phyloP scores from a whole-genome alignment of 2,329 filamentous ascomycete genomes.

The Fusarium solani-melongenae region DNA sequence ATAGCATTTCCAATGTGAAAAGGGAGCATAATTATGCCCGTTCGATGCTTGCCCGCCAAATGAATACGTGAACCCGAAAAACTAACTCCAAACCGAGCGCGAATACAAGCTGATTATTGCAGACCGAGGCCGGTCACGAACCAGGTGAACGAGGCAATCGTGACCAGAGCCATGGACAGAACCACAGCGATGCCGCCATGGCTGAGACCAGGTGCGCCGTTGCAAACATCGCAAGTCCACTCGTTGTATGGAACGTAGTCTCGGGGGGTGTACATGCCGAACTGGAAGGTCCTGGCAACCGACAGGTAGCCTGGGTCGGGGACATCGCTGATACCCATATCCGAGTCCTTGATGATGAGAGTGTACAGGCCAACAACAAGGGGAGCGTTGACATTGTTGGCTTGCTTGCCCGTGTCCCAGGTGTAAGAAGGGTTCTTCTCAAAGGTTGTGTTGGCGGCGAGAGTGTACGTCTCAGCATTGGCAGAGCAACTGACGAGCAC shows the following conservation, averaged over 20 bases:
- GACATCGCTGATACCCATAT: slow-evolving; percentile 59
- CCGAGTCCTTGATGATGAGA: slow-evolving; percentile 70
- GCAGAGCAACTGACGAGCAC: slow-evolving; percentile 67
- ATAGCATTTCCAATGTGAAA: slow-evolving; percentile 30
- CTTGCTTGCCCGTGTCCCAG: slow-evolving; percentile 68
- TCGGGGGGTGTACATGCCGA: slow-evolving; percentile 67
- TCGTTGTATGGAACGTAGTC: slow-evolving; percentile 62
- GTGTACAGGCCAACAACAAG: slow-evolving; percentile 68
- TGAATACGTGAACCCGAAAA: slow-evolving; percentile 15
- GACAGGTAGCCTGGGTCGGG: slow-evolving; percentile 67
- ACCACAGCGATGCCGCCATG: slow-evolving; percentile 61
- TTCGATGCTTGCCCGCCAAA: slow-evolving; percentile 39
- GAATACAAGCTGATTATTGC: slow-evolving; percentile 35
- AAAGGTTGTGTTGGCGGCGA: slow-evolving; percentile 73
- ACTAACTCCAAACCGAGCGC: slow-evolving; percentile 26
- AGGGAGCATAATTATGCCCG: slow-evolving; percentile 22
- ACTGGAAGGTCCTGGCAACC: slow-evolving; percentile 60
- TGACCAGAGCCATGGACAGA: slow-evolving; percentile 65
- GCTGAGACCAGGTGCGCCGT: slow-evolving; percentile 61
- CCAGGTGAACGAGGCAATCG: slow-evolving; percentile 72
- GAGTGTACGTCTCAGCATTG: slow-evolving; percentile 66
- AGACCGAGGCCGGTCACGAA: slow-evolving; percentile 66
- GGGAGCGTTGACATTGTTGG: slow-evolving; percentile 57
- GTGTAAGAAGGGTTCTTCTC: slow-evolving; percentile 61
- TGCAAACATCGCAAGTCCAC: slow-evolving; percentile 70